These are phyloP conservation scores for Paramecium tetraurelia DNA, from an alignment of 73 alveolate species.

Conservation along the genomic window DNA sequence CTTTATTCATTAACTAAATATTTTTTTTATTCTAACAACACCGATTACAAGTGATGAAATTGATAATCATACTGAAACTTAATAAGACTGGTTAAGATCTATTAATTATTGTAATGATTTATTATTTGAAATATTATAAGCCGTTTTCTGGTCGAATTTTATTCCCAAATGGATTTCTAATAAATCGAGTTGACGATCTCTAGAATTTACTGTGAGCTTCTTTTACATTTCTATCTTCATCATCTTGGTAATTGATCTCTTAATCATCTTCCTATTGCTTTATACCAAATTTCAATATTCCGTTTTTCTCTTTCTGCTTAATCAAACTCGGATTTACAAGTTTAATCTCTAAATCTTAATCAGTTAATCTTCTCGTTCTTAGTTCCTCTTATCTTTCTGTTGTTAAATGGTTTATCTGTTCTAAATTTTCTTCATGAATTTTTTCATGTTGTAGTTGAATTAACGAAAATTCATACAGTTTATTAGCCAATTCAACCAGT, in stretches of 20 bases:
- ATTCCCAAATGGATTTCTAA: not conserved
- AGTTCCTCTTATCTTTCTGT: not conserved
- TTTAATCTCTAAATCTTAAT: not conserved
- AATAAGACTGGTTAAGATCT: not conserved
- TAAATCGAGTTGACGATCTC: not conserved
- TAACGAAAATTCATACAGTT: not conserved
- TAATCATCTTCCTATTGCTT: not conserved
- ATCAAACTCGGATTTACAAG: not conserved
- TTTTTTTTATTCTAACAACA: not conserved
- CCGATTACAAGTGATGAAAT: not conserved
- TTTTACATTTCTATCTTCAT: not conserved
- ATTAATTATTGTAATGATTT: not conserved
- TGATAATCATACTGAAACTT: not conserved
- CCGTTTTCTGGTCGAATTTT: not conserved
- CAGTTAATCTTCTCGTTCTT: not conserved
- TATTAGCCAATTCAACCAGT: slow-evolving; percentile 6
- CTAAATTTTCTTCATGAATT: not conserved
- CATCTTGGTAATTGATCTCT: not conserved
- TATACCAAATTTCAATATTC: not conserved
- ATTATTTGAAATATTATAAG: not conserved
- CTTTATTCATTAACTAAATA: not conserved
- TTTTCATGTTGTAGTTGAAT: not conserved
- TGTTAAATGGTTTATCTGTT: not conserved
- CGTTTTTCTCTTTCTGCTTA: not conserved
- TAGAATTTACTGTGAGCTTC: not conserved